Evolutionary conservation across 2,329 filamentous ascomycete species (phyloP).

Genomic region (Hirsutella thompsonii): DNA sequence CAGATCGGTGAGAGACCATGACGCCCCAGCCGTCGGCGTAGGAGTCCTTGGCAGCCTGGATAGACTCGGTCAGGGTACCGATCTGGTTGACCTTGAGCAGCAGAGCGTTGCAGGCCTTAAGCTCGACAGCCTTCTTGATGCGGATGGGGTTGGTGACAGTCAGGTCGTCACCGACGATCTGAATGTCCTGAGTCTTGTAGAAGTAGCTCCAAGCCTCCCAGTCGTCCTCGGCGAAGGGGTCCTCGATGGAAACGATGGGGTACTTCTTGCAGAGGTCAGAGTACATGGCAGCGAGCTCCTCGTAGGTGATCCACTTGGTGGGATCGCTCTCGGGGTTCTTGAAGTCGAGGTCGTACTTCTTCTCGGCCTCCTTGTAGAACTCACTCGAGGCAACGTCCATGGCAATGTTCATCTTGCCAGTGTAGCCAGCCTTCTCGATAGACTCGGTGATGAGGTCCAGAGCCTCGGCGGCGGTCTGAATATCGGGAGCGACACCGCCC

Average conservation of each 20-base stretch:
- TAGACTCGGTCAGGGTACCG: slow-evolving; percentile 94
- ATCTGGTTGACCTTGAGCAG: slow-evolving; percentile 99
- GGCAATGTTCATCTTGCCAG: slow-evolving; percentile 91
- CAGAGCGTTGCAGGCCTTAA: slow-evolving; percentile 96
- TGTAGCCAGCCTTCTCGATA: slow-evolving; percentile 92
- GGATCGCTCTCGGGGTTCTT: slow-evolving; percentile 98
- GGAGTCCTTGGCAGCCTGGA: slow-evolving; percentile 97
- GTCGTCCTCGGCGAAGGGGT: slow-evolving; percentile 98
- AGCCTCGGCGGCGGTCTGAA: slow-evolving; percentile 92
- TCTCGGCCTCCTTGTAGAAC: slow-evolving; percentile 94
- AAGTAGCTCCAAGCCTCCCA: slow-evolving; percentile 99
- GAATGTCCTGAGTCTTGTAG: slow-evolving; percentile 97
- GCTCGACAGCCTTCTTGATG: slow-evolving; percentile 99
- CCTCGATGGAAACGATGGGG: slow-evolving; percentile 97
- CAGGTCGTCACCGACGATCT: slow-evolving; percentile 97
- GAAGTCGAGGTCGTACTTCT: slow-evolving; percentile 99
- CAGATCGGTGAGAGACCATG: slow-evolving; percentile 98
- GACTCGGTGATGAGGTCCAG: slow-evolving; percentile 90
- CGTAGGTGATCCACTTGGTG: slow-evolving; percentile 96
- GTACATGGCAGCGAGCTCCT: slow-evolving; percentile 91
- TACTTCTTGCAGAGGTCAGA: slow-evolving; percentile 82
- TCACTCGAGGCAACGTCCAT: slow-evolving; percentile 99
- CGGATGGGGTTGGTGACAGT: slow-evolving; percentile 97
- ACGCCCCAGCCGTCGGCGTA: slow-evolving; percentile 94
- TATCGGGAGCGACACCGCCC: slow-evolving; percentile 98